Evolutionary conservation across 805 yeast genomes (phyloP).

Genomic region (Metschnikowia colocasiae): DNA sequence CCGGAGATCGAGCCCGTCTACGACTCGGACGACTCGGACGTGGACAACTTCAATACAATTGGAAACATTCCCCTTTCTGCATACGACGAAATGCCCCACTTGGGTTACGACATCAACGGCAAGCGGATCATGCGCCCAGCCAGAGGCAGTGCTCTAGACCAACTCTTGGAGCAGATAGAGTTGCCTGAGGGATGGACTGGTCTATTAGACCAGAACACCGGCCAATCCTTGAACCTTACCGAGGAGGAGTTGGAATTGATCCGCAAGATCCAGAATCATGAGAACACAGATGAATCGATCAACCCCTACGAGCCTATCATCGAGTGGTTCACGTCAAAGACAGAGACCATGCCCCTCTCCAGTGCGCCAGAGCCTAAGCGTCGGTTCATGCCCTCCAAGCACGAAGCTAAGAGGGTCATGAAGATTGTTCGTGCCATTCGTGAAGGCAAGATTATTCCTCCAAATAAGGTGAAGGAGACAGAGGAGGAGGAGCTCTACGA

Average conservation of each 20-base stretch:
- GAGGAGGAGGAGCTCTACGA: constrained; percentile 49
- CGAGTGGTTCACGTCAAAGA: constrained; percentile 90
- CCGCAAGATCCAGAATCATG: constrained; percentile 78
- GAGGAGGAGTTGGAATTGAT: constrained; percentile 87
- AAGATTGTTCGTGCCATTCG: constrained; percentile 94
- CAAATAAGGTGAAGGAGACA: constrained; percentile 51
- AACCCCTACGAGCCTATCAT: constrained; percentile 92
- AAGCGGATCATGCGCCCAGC: constrained; percentile 99
- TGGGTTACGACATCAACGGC: constrained; percentile 96
- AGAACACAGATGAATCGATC: constrained; percentile 71
- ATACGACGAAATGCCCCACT: constrained; percentile 95
- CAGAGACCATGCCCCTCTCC: constrained; percentile 84
- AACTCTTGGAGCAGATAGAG: constrained; percentile 83
- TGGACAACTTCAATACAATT: constrained; percentile 75
- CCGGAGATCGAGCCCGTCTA: constrained; percentile 95
- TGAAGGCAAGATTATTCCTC: constrained; percentile 89
- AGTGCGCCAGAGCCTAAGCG: constrained; percentile 97
- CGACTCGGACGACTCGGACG: constrained; percentile 90
- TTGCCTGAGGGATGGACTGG: constrained; percentile 99
- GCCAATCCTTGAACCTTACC: constrained; percentile 74
- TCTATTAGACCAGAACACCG: constrained; percentile 83
- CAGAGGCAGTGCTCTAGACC: constrained; percentile 90
- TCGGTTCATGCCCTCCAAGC: constrained; percentile 93
- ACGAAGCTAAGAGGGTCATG: constrained; percentile 95
- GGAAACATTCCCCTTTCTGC: constrained; percentile 93